Evolutionary conservation across 495 filamentous ascomycete genomes (phyloP), one percentile per base, ranked within the genome.

Genomic region (Hypoxylon perforatum): DNA sequence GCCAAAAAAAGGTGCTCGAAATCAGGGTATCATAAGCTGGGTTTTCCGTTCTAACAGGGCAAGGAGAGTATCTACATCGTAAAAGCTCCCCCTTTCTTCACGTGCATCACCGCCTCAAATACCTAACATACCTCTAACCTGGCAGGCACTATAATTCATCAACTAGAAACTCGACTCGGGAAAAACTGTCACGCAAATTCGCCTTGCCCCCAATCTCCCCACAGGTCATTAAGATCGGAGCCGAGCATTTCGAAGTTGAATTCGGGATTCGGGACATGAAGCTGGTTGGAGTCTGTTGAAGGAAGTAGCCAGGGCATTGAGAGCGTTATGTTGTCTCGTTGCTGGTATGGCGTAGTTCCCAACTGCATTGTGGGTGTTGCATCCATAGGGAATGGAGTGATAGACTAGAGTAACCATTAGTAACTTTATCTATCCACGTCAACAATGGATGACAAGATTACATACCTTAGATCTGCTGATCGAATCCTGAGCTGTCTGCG

Each of bases 161-260:
- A 17, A 4, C 3, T 42, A 4, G 3, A 11, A 10, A 38, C 10
- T 2, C 3, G 14, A 38, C 35, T 38, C 35, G 35, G 35, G 14
- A 14, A 57, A 4, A 45, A 8, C 22, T 50, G 25, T 71, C 49
- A 74, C 14, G 46, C 10, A 41, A 68, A 66, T 12, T 70, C 72
- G 30, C 53, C 39, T 22, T 23, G 47, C 8, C 60, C 60, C 70
- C 69, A 76, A 42, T 74, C 72, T 14, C 71, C 73, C 73, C 73
- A 76, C 19, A 76, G 35, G 6, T 74, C 71, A 41, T 72, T 76
- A 14, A 76, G 42, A 36, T 76, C 70, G 11, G 70, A 71, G 4
- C 73, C 73, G 15, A 76, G 57, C 35, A 72, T 46, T 15, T 76
- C 73, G 30, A 76, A 72, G 52, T 67, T 76, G 52, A 72, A 71